These are phyloP conservation scores for Combretum micranthum DNA, from an alignment of 345 rosid genomes.

Conservation along the genomic window DNA sequence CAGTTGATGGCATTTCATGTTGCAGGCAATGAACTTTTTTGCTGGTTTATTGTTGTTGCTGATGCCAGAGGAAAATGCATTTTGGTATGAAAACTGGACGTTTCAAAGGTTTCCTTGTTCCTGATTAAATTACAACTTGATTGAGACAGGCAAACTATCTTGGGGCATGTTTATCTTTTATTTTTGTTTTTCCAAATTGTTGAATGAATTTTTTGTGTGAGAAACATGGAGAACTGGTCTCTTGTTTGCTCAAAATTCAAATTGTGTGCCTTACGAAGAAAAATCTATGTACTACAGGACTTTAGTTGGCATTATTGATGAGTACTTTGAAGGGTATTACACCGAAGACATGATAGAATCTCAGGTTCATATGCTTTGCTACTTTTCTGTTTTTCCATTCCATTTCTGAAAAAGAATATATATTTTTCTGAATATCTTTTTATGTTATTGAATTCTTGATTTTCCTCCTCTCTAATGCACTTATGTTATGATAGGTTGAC, in stretches of 20 bases:
- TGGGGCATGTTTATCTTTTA: too few relatives aligned
- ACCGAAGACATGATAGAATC: constrained; percentile 94
- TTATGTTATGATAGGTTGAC: constrained; percentile 59
- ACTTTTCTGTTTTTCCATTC: not conserved
- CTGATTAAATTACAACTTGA: not conserved
- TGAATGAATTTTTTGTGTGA: too few relatives aligned
- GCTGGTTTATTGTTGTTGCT: constrained; percentile 90
- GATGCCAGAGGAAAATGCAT: constrained; percentile 99
- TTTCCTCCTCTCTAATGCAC: too few relatives aligned
- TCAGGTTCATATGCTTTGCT: constrained; percentile 45
- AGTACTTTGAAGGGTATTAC: constrained; percentile 86
- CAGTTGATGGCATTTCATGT: constrained; percentile 1
- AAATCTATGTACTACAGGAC: constrained; percentile 45
- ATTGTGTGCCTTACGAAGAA: not conserved
- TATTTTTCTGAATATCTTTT: constrained; percentile 6
- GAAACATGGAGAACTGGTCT: too few relatives aligned
- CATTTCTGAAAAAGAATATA: constrained; percentile 7
- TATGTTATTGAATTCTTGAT: not conserved
- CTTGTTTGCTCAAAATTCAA: not conserved
- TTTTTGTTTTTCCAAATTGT: too few relatives aligned
- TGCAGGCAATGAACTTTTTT: constrained; percentile 99
- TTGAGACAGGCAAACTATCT: not conserved
- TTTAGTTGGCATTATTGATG: constrained; percentile 84
- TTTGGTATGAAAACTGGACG: constrained; percentile 50
- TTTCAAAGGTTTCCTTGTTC: not conserved